Conservation (phyloP, 805 yeast species). For the Cyberlindnera veronae region DNA sequence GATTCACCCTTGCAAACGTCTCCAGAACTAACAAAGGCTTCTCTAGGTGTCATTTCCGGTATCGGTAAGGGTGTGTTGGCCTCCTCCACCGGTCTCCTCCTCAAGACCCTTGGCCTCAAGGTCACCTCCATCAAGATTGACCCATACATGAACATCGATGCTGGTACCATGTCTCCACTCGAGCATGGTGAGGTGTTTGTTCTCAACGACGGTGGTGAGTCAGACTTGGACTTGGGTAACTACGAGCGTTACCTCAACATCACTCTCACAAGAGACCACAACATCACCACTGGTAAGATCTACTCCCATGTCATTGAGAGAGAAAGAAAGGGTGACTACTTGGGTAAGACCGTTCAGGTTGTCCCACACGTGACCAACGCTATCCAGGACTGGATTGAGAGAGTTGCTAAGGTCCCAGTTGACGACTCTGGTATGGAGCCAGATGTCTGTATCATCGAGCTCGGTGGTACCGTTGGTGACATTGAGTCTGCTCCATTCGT, state of each 20-base stretch:
- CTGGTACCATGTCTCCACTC: conserved; percentile 99
- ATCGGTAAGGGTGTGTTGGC: conserved; percentile 99
- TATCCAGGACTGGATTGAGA: conserved; percentile 97
- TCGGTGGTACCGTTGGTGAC: conserved; percentile 99
- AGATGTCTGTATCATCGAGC: conserved; percentile 93
- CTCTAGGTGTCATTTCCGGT: conserved; percentile 79
- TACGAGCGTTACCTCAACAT: conserved; percentile 95
- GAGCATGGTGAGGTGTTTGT: conserved; percentile 99
- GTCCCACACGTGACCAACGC: conserved; percentile 98
- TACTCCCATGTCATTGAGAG: conserved; percentile 90
- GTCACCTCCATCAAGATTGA: conserved; percentile 98
- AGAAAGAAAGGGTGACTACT: conserved; percentile 94
- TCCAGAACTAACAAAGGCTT: neutral
- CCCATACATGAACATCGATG: conserved; percentile 98
- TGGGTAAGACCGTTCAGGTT: conserved; percentile 99
- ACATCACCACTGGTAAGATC: conserved; percentile 97
- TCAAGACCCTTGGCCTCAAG: conserved; percentile 90
- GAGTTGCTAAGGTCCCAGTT: conserved; percentile 87
- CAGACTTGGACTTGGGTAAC: conserved; percentile 95
- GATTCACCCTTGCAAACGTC: neutral
- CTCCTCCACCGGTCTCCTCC: conserved; percentile 90
- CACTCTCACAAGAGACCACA: conserved; percentile 89
- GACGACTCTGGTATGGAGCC: conserved; percentile 86
- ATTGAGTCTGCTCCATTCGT: conserved; percentile 98
- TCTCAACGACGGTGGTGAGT: conserved; percentile 98